Conservation (phyloP, 75 land plant species). For the Pinus taeda region DNA sequence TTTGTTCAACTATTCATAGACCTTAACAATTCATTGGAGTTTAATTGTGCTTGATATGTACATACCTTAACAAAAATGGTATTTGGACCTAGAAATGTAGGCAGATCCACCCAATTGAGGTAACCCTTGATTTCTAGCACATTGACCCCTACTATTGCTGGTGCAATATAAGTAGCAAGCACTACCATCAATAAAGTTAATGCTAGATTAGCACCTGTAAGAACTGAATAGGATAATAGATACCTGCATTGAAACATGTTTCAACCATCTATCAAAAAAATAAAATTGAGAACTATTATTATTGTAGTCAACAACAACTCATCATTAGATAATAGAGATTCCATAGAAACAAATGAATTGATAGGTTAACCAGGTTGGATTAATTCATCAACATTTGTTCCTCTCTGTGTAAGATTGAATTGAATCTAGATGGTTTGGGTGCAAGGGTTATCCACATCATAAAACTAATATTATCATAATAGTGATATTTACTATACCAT, state of each 20-base stretch:
- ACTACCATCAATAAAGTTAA: constrained; percentile 45
- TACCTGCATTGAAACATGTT: constrained; percentile 34
- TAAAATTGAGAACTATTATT: background rate
- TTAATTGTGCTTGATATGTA: no score
- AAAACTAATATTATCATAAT: no score
- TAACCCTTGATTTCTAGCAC: constrained; percentile 93
- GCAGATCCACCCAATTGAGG: constrained; percentile 86
- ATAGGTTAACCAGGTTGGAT: background rate
- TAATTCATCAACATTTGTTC: background rate
- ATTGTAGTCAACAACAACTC: no score
- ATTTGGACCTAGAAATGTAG: constrained; percentile 53
- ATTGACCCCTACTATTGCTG: constrained; percentile 88
- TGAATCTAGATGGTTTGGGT: no score
- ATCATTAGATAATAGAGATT: no score
- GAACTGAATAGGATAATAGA: constrained; percentile 27
- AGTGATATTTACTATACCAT: no score
- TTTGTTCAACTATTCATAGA: no score
- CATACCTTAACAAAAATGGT: constrained; percentile 80
- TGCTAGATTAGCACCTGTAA: constrained; percentile 46
- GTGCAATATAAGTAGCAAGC: constrained; percentile 66
- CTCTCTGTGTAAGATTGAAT: no score
- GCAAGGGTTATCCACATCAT: no score
- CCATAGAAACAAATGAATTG: no score
- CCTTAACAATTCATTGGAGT: no score
- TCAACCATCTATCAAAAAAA: background rate